A percentile compares a stretch with the other conserved stretches of the same genome.
These are phyloP conservation scores for Phycomyces nitens DNA, from an alignment of 192 early-diverging fungal species.

Conservation along the genomic window DNA sequence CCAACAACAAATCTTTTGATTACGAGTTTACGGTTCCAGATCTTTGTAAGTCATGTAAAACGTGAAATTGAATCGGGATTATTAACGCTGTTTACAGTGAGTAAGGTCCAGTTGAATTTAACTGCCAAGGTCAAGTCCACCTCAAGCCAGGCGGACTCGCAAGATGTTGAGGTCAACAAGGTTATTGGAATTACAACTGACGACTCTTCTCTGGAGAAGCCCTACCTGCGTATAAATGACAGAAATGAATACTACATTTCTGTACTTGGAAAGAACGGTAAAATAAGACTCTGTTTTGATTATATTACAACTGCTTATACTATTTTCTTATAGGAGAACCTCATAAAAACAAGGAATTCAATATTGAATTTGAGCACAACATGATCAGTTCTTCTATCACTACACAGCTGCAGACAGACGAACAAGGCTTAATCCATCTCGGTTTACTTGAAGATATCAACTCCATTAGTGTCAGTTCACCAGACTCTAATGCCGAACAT, in stretches of 20 bases:
- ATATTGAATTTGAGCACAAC: slow-evolving; percentile 29
- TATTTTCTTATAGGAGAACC: slow-evolving; percentile 39
- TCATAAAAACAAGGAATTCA: slow-evolving; percentile 15
- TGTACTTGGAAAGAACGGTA: slow-evolving; percentile 11
- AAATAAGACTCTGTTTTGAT: not conserved
- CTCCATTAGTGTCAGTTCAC: not conserved
- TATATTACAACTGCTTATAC: too few species aligned
- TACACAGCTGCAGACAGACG: slow-evolving; percentile 29
- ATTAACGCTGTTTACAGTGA: slow-evolving; percentile 10
- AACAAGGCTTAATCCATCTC: slow-evolving; percentile 35
- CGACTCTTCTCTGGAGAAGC: not conserved
- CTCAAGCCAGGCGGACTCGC: not conserved
- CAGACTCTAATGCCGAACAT: not conserved
- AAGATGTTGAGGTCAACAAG: not conserved
- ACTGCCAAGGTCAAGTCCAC: slow-evolving; percentile 32
- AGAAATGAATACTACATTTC: not conserved
- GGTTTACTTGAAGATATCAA: slow-evolving; percentile 26
- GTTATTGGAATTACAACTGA: not conserved
- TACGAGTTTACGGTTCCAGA: slow-evolving; percentile 38
- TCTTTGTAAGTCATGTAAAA: slow-evolving; percentile 15
- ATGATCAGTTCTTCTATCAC: slow-evolving; percentile 2
- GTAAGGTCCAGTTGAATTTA: slow-evolving; percentile 11
- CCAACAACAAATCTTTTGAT: slow-evolving; percentile 22
- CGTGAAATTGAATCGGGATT: not conserved
- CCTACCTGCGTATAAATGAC: slow-evolving; percentile 6